A percentile compares a stretch with the other conserved stretches of the same genome.
phyloP scores from a whole-genome alignment of 1,284 basidiomycete species.

The Rhizoctonia solani region DNA sequence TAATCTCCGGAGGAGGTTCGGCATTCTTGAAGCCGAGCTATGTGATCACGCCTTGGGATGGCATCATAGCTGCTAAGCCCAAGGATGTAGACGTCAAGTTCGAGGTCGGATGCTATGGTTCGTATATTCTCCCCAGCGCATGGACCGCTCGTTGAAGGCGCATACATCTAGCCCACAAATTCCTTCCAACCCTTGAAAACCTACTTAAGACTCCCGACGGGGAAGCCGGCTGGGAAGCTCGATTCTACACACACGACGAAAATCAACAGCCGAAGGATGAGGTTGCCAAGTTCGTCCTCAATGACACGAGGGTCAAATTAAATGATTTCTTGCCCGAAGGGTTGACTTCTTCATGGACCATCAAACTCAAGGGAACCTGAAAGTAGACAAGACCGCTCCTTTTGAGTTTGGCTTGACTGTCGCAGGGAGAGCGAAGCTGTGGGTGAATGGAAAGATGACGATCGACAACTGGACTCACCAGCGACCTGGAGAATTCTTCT shows the following conservation, averaged over 20 bases:
- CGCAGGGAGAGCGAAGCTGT: slow-evolving; percentile 57
- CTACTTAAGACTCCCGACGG: slow-evolving; percentile 55
- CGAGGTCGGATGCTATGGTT: slow-evolving; percentile 64
- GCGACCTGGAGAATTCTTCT: slow-evolving; percentile 68
- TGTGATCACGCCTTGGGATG: slow-evolving; percentile 60
- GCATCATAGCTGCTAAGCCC: slow-evolving; percentile 55
- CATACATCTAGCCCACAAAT: slow-evolving; percentile 56
- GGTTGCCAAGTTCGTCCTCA: slow-evolving; percentile 56
- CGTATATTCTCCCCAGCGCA: slow-evolving; percentile 36
- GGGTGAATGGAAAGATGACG: slow-evolving; percentile 60
- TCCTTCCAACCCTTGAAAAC: slow-evolving; percentile 63
- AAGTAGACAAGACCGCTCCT: slow-evolving; percentile 49
- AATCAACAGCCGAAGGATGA: slow-evolving; percentile 51
- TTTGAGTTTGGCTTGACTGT: slow-evolving; percentile 45
- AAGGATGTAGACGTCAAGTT: slow-evolving; percentile 55
- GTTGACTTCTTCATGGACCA: slow-evolving; percentile 55
- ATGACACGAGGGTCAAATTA: slow-evolving; percentile 65
- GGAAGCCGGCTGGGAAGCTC: slow-evolving; percentile 62
- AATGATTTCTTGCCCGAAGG: slow-evolving; percentile 65
- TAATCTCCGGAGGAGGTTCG: slow-evolving; percentile 58
- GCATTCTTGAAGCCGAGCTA: slow-evolving; percentile 55
- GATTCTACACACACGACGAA: slow-evolving; percentile 61
- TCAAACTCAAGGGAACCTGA: slow-evolving; percentile 56
- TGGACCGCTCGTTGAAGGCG: neutral
- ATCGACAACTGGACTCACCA: slow-evolving; percentile 74